A percentile compares a stretch with the other conserved stretches of the same genome.
Conservation (phyloP, 2,329 filamentous ascomycete genomes). For the Aspergillus carbonarius region DNA sequence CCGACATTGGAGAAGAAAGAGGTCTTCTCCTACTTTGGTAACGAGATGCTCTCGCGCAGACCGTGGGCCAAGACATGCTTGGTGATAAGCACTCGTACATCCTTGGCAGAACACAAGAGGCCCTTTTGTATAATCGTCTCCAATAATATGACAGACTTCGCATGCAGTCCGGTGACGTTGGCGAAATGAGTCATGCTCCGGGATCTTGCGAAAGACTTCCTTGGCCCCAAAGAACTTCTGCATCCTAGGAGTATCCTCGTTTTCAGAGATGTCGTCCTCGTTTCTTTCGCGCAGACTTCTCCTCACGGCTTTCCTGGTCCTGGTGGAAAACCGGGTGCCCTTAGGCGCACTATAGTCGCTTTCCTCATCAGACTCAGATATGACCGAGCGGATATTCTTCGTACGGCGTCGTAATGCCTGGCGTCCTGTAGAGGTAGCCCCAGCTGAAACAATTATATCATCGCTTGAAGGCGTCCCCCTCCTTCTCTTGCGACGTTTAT, state of each 20-base stretch:
- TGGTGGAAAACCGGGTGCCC: conserved; percentile 32
- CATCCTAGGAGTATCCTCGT: conserved; percentile 48
- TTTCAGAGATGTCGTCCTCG: conserved; percentile 39
- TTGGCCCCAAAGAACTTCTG: conserved; percentile 58
- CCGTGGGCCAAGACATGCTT: conserved; percentile 73
- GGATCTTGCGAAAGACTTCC: conserved; percentile 69
- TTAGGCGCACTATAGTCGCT: conserved; percentile 6
- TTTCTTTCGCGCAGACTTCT: conserved; percentile 47
- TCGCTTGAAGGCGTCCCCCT: conserved; percentile 22
- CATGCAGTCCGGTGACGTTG: conserved; percentile 69
- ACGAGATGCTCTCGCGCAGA: conserved; percentile 78
- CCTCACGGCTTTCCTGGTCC: conserved; percentile 26
- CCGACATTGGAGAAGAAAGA: conserved; percentile 87
- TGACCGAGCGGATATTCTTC: conserved; percentile 8
- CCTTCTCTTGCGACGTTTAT: background rate
- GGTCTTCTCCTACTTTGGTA: conserved; percentile 73
- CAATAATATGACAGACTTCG: conserved; percentile 64
- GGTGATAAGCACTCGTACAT: conserved; percentile 81
- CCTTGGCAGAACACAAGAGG: conserved; percentile 85
- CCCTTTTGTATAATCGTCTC: conserved; percentile 60
- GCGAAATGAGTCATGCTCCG: conserved; percentile 65
- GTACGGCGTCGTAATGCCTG: conserved; percentile 11
- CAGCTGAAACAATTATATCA: conserved; percentile 20
- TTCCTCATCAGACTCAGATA: conserved; percentile 9
- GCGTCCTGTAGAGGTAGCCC: conserved; percentile 13